Evolutionary conservation across 2,329 filamentous ascomycete genomes (phyloP).

Genomic region (Cadophora sp.): DNA sequence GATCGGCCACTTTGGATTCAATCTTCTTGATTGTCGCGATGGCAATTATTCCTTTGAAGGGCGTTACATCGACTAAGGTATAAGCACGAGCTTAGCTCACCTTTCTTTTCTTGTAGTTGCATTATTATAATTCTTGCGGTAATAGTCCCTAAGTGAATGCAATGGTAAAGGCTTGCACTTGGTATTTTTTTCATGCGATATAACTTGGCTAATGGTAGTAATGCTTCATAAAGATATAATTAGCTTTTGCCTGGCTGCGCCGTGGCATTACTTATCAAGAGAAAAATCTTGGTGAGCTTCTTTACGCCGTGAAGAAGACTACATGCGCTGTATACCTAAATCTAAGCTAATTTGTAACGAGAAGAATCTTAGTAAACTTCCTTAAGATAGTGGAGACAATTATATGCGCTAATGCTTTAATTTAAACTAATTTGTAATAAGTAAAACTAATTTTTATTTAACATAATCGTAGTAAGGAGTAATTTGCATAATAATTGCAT

Average conservation of each 20-base stretch:
- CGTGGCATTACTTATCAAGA: slow-evolving; percentile 24
- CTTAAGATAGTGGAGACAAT: slow-evolving; percentile 21
- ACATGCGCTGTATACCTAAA: slow-evolving; percentile 31
- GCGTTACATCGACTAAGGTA: slow-evolving; percentile 32
- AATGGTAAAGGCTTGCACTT: slow-evolving; percentile 33
- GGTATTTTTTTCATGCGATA: slow-evolving; percentile 33
- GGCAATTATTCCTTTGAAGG: slow-evolving; percentile 30
- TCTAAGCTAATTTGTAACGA: slow-evolving; percentile 23
- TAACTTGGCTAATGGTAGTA: slow-evolving; percentile 30
- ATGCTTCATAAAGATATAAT: slow-evolving; percentile 22
- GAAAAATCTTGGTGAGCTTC: slow-evolving; percentile 29
- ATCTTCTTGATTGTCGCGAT: slow-evolving; percentile 30
- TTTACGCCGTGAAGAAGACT: slow-evolving; percentile 20
- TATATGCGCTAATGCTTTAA: slow-evolving; percentile 28
- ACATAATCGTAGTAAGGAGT: slow-evolving; percentile 27
- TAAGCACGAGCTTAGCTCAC: slow-evolving; percentile 28
- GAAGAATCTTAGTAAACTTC: slow-evolving; percentile 31
- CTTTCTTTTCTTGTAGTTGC: slow-evolving; percentile 26
- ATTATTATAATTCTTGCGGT: slow-evolving; percentile 30
- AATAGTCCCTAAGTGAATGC: slow-evolving; percentile 30
- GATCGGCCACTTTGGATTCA: slow-evolving; percentile 33
- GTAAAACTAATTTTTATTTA: slow-evolving; percentile 30
- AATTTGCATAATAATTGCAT: slow-evolving; percentile 34
- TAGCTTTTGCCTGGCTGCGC: slow-evolving; percentile 29
- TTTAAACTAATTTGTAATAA: slow-evolving; percentile 31